Conservation (phyloP, 2,329 filamentous ascomycete species). For the Fusarium tuaranense region DNA sequence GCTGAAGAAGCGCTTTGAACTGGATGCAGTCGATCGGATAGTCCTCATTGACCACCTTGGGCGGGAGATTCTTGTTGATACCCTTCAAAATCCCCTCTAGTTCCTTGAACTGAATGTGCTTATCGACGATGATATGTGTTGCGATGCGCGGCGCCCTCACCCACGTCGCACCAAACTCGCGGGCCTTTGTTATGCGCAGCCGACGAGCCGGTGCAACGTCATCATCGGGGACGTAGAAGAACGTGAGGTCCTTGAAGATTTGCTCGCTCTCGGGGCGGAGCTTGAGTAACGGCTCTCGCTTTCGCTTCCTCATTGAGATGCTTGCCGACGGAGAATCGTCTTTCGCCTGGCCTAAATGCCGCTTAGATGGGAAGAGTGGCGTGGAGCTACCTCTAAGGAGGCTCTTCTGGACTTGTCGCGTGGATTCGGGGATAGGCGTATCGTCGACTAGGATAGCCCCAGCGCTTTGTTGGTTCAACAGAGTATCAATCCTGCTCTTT, state of each 20-base stretch:
- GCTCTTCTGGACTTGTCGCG: slow-evolving; percentile 25
- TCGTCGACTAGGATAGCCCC: slow-evolving; percentile 42
- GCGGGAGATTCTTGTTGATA: slow-evolving; percentile 38
- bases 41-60: slow-evolving; percentile 72
- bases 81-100: slow-evolving; percentile 62
- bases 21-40: slow-evolving; percentile 78
- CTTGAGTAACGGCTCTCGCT: slow-evolving; percentile 55
- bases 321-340: slow-evolving; percentile 43
- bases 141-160: slow-evolving; percentile 68
- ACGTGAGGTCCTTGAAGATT: slow-evolving; percentile 70
- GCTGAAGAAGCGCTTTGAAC: slow-evolving; percentile 68
- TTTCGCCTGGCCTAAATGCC: slow-evolving; percentile 4
- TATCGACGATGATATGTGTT: slow-evolving; percentile 86
- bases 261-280: slow-evolving; percentile 63
- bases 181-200: slow-evolving; percentile 78
- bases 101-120: slow-evolving; percentile 71
- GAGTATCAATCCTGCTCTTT: slow-evolving; percentile 34
- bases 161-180: slow-evolving; percentile 82
- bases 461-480: slow-evolving; percentile 33
- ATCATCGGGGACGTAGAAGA: slow-evolving; percentile 86
- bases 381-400: slow-evolving; percentile 47
- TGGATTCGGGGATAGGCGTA: slow-evolving; percentile 45
- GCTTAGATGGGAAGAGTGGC: slow-evolving; percentile 41
- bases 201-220: slow-evolving; percentile 76
- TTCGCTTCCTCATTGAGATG: slow-evolving; percentile 57